Conservation (phyloP, 2,329 filamentous ascomycete species). For the Aspergillus cejpii region DNA sequence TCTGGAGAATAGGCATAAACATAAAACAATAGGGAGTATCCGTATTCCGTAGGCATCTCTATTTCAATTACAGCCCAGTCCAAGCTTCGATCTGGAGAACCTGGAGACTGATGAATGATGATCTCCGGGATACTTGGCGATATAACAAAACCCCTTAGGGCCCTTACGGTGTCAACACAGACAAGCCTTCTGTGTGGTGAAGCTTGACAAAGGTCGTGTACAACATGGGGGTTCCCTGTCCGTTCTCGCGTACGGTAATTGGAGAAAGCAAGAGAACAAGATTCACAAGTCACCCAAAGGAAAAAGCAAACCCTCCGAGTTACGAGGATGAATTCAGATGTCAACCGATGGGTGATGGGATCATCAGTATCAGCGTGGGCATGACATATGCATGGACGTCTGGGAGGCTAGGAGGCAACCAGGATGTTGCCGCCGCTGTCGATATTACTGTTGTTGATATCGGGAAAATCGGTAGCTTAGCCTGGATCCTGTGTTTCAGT, state of each 20-base stretch:
- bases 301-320: neutral
- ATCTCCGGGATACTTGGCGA: conserved; percentile 1
- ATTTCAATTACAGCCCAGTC: neutral
- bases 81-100: neutral
- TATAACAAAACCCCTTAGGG: neutral
- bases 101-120: neutral
- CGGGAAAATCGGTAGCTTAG: neutral
- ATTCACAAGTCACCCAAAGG: neutral
- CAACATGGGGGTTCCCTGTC: conserved; percentile 5
- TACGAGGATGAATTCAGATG: neutral
- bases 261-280: neutral
- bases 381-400: neutral
- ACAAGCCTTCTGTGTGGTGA: conserved; percentile 10
- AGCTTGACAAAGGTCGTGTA: conserved; percentile 1
- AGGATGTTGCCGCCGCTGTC: neutral
- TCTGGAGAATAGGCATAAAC: too few species aligned
- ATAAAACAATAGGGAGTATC: too few species aligned
- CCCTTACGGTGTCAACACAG: too few species aligned
- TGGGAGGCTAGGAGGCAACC: neutral
- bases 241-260: neutral
- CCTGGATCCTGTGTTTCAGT: neutral
- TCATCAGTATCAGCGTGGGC: neutral
- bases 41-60: neutral
- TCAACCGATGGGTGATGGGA: neutral
- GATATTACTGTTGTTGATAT: too few species aligned